A percentile compares a stretch with the other conserved stretches of the same genome.
Evolutionary conservation across 768 basidiomycete species (phyloP).

Genomic region (Dioszegia aurantiaca): DNA sequence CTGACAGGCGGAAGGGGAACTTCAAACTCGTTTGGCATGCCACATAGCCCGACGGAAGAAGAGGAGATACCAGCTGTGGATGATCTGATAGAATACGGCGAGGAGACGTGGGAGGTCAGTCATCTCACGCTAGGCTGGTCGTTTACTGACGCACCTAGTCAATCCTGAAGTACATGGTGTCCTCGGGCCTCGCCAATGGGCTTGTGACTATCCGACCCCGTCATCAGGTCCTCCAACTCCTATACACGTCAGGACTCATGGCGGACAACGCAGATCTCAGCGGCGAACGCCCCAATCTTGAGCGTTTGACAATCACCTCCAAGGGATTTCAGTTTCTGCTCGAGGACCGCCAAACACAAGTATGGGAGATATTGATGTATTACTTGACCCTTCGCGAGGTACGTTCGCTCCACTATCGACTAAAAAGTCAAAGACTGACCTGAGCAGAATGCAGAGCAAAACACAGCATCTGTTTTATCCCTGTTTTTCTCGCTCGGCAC

Average conservation of each 20-base stretch:
- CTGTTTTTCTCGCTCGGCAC: constrained; percentile 97
- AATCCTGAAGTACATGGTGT: constrained; percentile 97
- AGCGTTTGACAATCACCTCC: constrained; percentile 68
- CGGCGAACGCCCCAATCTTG: constrained; percentile 24
- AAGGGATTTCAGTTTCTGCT: constrained; percentile 94
- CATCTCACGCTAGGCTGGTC: not conserved
- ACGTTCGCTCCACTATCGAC: constrained; percentile 43
- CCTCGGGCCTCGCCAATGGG: constrained; percentile 63
- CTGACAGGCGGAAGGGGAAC: constrained; percentile 27
- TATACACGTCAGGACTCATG: constrained; percentile 86
- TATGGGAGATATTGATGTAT: constrained; percentile 90
- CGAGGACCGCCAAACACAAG: constrained; percentile 86
- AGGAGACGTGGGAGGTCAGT: constrained; percentile 46
- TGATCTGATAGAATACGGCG: constrained; percentile 41
- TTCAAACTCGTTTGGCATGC: constrained; percentile 48
- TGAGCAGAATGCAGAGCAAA: constrained; percentile 61
- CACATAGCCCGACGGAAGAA: constrained; percentile 24
- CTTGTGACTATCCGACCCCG: constrained; percentile 72
- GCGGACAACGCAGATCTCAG: constrained; percentile 54
- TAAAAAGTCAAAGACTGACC: not conserved
- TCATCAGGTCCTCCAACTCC: constrained; percentile 74
- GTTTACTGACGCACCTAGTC: constrained; percentile 61
- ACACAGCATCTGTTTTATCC: constrained; percentile 86
- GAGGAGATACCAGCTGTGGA: constrained; percentile 22
- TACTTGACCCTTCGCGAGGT: constrained; percentile 79